These are phyloP conservation scores for Lachnellula arida DNA, from an alignment of 2,329 filamentous ascomycete species.

Conservation along the genomic window DNA sequence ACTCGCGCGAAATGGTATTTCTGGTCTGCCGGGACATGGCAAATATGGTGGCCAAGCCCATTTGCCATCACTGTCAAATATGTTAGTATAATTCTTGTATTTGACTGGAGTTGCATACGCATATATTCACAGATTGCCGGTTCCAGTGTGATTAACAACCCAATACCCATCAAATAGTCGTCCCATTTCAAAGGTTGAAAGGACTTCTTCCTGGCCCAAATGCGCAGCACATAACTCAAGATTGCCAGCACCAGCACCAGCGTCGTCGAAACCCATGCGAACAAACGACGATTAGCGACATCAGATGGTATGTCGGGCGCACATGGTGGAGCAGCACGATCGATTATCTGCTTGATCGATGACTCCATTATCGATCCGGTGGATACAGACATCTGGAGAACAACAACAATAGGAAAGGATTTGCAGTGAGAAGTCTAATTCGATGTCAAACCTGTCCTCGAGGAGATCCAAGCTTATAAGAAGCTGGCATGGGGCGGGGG, in stretches of 20 bases:
- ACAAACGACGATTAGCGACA: slow-evolving; percentile 1
- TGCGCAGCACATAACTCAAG: background rate
- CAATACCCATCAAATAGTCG: slow-evolving; percentile 9
- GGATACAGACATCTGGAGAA: too few relatives aligned
- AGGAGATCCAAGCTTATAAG: background rate
- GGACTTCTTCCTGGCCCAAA: slow-evolving; percentile 2
- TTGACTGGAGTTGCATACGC: background rate
- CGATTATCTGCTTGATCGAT: background rate
- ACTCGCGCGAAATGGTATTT: background rate
- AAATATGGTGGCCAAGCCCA: slow-evolving; percentile 5
- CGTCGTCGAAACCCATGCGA: background rate
- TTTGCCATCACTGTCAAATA: slow-evolving; percentile 1
- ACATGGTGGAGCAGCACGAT: background rate
- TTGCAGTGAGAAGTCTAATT: background rate
- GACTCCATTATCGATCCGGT: background rate
- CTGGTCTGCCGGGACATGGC: background rate
- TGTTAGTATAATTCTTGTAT: background rate
- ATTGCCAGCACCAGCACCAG: background rate
- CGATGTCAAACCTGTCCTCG: background rate
- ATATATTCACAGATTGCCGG: slow-evolving; percentile 4
- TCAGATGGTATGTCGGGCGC: slow-evolving; percentile 2
- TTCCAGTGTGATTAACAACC: slow-evolving; percentile 4
- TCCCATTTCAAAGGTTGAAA: slow-evolving; percentile 1
- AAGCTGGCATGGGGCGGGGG: background rate
- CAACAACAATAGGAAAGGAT: background rate